These are phyloP conservation scores for Pichia membranifaciens DNA, from an alignment of 805 yeast genomes.

Conservation along the genomic window DNA sequence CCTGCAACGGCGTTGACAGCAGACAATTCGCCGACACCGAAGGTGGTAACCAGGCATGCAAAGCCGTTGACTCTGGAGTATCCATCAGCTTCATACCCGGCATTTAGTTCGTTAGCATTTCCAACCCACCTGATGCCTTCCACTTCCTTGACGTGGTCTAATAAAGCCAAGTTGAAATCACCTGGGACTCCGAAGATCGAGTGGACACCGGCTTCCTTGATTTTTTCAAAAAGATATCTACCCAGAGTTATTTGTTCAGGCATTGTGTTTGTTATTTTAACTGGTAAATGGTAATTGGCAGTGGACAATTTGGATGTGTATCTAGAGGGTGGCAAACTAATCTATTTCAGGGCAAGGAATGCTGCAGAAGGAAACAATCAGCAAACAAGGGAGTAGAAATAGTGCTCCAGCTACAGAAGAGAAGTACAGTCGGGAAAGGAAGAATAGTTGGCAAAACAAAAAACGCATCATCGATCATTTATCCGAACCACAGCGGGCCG, in stretches of 20 bases:
- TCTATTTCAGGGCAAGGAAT: neutral
- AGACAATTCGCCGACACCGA: slow-evolving; percentile 85
- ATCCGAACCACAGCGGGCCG: no score
- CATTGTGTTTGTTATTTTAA: no score
- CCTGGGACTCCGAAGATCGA: slow-evolving; percentile 80
- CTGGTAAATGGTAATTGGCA: no score
- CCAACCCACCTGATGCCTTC: slow-evolving; percentile 84
- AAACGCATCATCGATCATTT: no score
- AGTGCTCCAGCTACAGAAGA: no score
- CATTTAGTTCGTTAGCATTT: slow-evolving; percentile 84
- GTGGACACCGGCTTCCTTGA: slow-evolving; percentile 62
- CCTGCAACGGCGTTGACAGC: slow-evolving; percentile 87
- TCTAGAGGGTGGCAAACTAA: no score
- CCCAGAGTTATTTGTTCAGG: slow-evolving; percentile 53
- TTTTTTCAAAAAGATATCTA: slow-evolving; percentile 70
- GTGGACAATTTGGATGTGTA: no score
- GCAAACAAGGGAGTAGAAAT: no score
- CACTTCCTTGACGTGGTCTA: slow-evolving; percentile 70
- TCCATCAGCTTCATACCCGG: slow-evolving; percentile 86
- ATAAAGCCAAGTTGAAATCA: slow-evolving; percentile 67
- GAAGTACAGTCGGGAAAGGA: no score
- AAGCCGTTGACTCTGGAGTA: slow-evolving; percentile 77
- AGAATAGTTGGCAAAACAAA: no score
- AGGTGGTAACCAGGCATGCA: slow-evolving; percentile 72
- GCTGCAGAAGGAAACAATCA: no score